Base-by-base conservation (phyloP, 78 protist species). In the Bodo saltans region DNA sequence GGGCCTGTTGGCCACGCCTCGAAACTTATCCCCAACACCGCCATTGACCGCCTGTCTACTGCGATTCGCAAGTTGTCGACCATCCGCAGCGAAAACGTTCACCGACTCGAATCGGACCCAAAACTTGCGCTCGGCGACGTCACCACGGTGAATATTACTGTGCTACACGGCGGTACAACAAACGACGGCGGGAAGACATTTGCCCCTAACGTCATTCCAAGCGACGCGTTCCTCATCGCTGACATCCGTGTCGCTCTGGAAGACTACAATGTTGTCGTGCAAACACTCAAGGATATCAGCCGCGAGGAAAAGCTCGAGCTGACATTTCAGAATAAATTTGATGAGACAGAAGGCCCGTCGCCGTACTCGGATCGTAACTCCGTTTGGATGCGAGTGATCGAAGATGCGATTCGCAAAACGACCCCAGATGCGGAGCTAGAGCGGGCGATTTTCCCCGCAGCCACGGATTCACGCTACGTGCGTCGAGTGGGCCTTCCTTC, bases 1-100 rank as follows among this genome's bases (percentile, higher is more conserved):
- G 96, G 96, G 0, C 86, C 84, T 26, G 81, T 90, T 1, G 97
- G 97, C 32, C 97, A 94, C 70, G 97, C 94, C 29, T 40, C 85
- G 30, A 83, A 91, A 68, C 92, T 94, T 35, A 84, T 90, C 68
- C 84, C 80, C 28, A 70, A 87, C 68, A 90, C 93, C 27, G 94
- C 95, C 25, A 81, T 74, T 39, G 83, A 84, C 68, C 30, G 23
- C 35, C 76, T 87, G 42, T 33, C 53, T 3, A 68, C 8, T 1
- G 3, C 0, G 21, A 12, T 83, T 32, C 1, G 60, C 30, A 23
- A 12, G n/a, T 11, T 79, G 29, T 76, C 30, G 32, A 68, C 37
- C 25, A 3, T 76, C 72, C 69, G 84, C 12, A 12, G 25, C 78
- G 26, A 8, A 29, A 11, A 8, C 37, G 60, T 42, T 21, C 42